Evolutionary conservation across 176 grass and related monocot species (phyloP).

Genomic region (Juncus inflexus): DNA sequence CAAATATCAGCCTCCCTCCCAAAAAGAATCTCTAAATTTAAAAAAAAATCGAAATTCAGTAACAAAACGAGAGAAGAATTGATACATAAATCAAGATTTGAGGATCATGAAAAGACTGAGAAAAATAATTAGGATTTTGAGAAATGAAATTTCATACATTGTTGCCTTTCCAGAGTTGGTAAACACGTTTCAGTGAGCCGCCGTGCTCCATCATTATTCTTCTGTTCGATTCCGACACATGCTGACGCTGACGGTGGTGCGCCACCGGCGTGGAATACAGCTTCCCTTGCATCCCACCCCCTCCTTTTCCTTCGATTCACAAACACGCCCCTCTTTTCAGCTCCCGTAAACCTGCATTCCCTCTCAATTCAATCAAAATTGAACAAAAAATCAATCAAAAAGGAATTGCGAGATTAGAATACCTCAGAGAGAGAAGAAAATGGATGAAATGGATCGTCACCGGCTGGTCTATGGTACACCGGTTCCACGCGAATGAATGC

Average conservation of each 20-base stretch:
- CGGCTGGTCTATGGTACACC: slow-evolving; percentile 10
- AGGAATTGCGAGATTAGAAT: neutral
- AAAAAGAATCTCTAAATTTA: slow-evolving; percentile 56
- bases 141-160: slow-evolving; percentile 39
- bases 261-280: slow-evolving; percentile 33
- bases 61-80: neutral
- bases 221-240: slow-evolving; percentile 31
- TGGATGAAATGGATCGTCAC: neutral
- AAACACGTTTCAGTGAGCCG: slow-evolving; percentile 36
- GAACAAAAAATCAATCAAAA: neutral
- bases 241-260: slow-evolving; percentile 24
- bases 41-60: neutral
- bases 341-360: slow-evolving; percentile 32
- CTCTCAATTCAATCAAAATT: slow-evolving; percentile 28
- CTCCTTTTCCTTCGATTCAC: slow-evolving; percentile 1
- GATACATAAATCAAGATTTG: neutral
- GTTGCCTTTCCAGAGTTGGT: slow-evolving; percentile 84
- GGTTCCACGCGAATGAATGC: neutral
- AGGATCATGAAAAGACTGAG: neutral
- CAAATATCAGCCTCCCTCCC: slow-evolving; percentile 80
- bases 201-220: slow-evolving; percentile 24
- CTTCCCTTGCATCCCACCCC: slow-evolving; percentile 28
- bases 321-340: slow-evolving; percentile 2
- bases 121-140: neutral
- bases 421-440: slow-evolving; percentile 11